Evolutionary conservation across 257 asterid genomes (phyloP).

Genomic region (Solanum appendiculatum): DNA sequence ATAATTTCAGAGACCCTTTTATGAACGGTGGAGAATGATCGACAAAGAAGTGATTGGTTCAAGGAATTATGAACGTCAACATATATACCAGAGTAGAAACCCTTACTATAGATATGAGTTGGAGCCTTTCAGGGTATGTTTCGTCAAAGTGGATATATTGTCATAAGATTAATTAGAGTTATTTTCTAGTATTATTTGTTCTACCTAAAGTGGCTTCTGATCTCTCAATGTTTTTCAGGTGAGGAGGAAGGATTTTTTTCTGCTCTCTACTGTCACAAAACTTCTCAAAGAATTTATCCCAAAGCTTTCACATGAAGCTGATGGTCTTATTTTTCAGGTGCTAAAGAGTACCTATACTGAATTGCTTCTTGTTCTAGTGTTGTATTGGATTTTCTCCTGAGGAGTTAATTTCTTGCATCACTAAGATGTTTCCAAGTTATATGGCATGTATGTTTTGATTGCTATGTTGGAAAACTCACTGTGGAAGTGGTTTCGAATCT

Average conservation of each 20-base stretch:
- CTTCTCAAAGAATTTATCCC: constrained; percentile 88
- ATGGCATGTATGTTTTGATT: not conserved
- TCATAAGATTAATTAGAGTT: not conserved
- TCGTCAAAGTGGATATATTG: not conserved
- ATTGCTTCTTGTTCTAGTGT: not conserved
- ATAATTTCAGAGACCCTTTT: constrained; percentile 64
- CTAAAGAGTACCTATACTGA: not conserved
- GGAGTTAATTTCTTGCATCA: not conserved
- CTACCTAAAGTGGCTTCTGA: constrained; percentile 12
- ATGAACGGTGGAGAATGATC: constrained; percentile 90
- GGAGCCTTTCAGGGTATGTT: constrained; percentile 90
- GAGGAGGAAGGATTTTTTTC: constrained; percentile 95
- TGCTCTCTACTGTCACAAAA: constrained; percentile 82
- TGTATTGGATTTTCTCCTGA: not conserved
- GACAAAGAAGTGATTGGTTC: constrained; percentile 94
- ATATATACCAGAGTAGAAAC: constrained; percentile 50
- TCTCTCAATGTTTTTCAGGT: constrained; percentile 46
- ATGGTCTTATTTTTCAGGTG: constrained; percentile 98
- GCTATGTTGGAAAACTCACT: not conserved
- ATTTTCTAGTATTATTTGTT: not conserved
- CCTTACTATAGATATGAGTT: constrained; percentile 77
- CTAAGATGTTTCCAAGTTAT: not conserved
- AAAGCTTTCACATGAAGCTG: constrained; percentile 91
- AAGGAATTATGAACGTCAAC: constrained; percentile 61
- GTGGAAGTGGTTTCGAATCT: not conserved